Base-by-base conservation (phyloP, 495 filamentous ascomycete genomes). In the Xylaria curta region DNA sequence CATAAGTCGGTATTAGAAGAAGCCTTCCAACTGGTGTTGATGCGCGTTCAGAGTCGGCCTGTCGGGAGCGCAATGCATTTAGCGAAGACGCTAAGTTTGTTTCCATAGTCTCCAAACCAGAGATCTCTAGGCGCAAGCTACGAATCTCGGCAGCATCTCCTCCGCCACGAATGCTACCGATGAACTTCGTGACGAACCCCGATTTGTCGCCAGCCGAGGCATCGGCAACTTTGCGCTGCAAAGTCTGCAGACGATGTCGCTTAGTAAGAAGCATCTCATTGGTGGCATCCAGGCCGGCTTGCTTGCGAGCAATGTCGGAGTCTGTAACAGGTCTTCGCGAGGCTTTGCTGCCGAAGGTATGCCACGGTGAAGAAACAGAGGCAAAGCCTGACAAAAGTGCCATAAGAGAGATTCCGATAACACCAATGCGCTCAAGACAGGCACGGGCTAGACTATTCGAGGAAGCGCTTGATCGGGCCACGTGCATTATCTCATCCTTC, bases 401-500 rank as follows among this genome's bases (percentile, higher is more conserved):
- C 93, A 96, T 95, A 42, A 94, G 82, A 64, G 89, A 91, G 40
- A 95, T 92, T 15, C 93, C 93, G 75, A 94, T 91, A 42, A 95
- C 88, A 19, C 92, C 93, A 21, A 96, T 89, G 46, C 93, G 83
- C 78, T 93, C 92, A 54, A 95, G 82, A 81, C 91, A 93, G 31
- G 90, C 92, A 76, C 94, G 88, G 64, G 85, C 88, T 69, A 94
- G 77, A 47, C 70, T 73, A 47, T 59, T 73, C 4, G 77, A 76
- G 21, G 72, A 63, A 12, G 70, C 17, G 7, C 76, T 66, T 68
- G 66, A 71, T 62, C 76, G 56, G 51, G 66, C 66, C 31, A 76
- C 33, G 58, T 76, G 77, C 68, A 75, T 72, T 38, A 67, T 72
- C 46, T 79, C 79, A 64, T 84, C 83, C 56, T 80, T 84, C 49